These are phyloP conservation scores for Warburgia ugandensis DNA, from an alignment of 164 flowering plant species.

Conservation along the genomic window DNA sequence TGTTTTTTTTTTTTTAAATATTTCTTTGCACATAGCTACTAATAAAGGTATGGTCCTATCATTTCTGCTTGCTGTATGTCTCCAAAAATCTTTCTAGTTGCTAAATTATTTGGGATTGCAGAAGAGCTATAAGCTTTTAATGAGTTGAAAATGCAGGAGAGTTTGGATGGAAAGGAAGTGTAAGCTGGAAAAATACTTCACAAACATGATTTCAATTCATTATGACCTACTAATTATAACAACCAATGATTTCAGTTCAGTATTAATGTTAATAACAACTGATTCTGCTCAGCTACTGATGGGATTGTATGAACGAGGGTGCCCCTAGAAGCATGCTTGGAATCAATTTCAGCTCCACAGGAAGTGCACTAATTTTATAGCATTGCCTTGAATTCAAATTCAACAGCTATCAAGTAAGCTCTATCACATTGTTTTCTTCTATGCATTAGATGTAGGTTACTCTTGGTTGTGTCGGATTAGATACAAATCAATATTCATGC, in stretches of 20 bases:
- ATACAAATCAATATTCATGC: too few species aligned
- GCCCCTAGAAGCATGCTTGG: constrained; percentile 81
- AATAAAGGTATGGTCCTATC: constrained; percentile 81
- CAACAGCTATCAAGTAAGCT: constrained; percentile 84
- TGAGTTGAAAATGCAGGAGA: constrained; percentile 55
- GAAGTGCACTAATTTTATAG: constrained; percentile 90
- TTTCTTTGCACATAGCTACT: constrained; percentile 79
- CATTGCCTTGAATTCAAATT: constrained; percentile 75
- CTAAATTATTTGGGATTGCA: constrained; percentile 32
- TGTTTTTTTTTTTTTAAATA: constrained; percentile 81
- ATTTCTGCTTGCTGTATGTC: too few species aligned
- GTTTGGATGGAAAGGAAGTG: constrained; percentile 65
- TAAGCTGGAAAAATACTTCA: too few species aligned
- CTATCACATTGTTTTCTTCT: too few species aligned
- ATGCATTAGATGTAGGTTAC: too few species aligned
- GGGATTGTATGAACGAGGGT: constrained; percentile 92
- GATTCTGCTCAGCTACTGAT: constrained; percentile 29
- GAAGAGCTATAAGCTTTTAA: constrained; percentile 68
- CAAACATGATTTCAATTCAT: too few species aligned
- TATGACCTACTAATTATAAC: too few species aligned
- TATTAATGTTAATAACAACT: constrained; percentile 3
- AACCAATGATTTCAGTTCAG: too few species aligned
- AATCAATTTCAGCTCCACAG: constrained; percentile 73
- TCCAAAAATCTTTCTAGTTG: too few species aligned
- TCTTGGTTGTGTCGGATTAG: too few species aligned